Evolutionary conservation across 176 grass and related monocot species (phyloP), one percentile per base, ranked within the genome.

Genomic region (Bolboschoenus planiculmis): DNA sequence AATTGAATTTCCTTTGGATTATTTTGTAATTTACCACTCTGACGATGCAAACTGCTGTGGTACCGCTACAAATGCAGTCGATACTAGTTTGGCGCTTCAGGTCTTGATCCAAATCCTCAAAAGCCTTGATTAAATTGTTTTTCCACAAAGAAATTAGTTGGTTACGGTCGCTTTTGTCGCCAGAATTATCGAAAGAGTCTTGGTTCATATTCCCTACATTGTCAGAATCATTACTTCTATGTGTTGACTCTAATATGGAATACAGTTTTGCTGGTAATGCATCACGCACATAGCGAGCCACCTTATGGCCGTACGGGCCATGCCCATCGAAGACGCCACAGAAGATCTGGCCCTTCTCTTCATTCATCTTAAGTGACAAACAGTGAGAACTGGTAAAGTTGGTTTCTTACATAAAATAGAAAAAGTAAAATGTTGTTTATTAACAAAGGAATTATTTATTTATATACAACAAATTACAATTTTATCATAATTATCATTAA

Each of bases 1-100:
- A 16, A 81, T 40, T 21, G 34, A 39, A 53, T n/a, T 35, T 0
- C 5, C 4, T 85, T 6, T 80, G 6, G 21, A 65, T 42, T 31
- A 29, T 40, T 70, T 78, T 61, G 4, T n/a, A 4, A 34, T 51
- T 27, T 89, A 97, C 94, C 94, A 93, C 83, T 46, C 83, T 94
- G 81, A 97, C 20, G 2, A 89, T 78, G 23, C 83, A 75, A 39
- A 94, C 91, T 2, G 94, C 94, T 3, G 94, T 97, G 7, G 91
- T 85, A 71, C 94, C 94, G 26, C 94, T 97, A 48, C 94, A 97
- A 81, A 97, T 83, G 86, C 91, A 89, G 81, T 97, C 91, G 4
- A 97, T 97, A 27, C 53, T 60, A 21, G 90, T 77, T 37, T 87
- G 85, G 36, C 55, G 74, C 30, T 83, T 87, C 46, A 97, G 89